Conservation (phyloP, 177 flowering plant species). For the Tripterygium wilfordii region DNA sequence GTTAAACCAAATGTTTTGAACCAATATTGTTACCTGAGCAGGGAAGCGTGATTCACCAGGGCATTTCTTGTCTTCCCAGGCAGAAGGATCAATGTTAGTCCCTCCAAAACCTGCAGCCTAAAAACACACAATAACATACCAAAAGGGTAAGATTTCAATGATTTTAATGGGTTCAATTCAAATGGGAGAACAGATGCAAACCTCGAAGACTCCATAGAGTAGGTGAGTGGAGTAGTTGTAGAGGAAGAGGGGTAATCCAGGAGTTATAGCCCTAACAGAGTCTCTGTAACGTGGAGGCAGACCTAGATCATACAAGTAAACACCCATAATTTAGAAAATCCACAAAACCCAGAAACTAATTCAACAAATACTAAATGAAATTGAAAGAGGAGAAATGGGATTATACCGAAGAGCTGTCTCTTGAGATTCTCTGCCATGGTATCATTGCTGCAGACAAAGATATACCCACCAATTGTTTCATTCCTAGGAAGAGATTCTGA, state of each 20-base stretch:
- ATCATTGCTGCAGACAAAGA: slow-evolving; percentile 96
- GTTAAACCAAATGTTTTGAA: no score
- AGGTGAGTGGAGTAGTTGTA: slow-evolving; percentile 94
- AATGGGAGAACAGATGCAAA: slow-evolving; percentile 34
- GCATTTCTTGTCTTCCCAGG: slow-evolving; percentile 97
- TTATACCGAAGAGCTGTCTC: slow-evolving; percentile 82
- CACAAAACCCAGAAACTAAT: no score
- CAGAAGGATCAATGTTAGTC: slow-evolving; percentile 80
- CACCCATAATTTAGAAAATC: no score
- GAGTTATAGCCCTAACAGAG: slow-evolving; percentile 76
- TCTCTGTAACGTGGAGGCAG: slow-evolving; percentile 83
- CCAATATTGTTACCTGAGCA: slow-evolving; percentile 68
- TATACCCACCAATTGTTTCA: slow-evolving; percentile 89
- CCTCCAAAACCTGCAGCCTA: slow-evolving; percentile 99
- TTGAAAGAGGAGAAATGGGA: background rate
- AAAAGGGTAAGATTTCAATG: no score
- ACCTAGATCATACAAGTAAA: no score
- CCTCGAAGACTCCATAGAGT: slow-evolving; percentile 88
- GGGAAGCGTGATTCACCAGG: slow-evolving; percentile 94
- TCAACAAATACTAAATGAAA: slow-evolving; percentile 5
- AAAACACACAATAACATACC: no score
- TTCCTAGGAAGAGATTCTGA: slow-evolving; percentile 78
- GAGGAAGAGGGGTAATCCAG: slow-evolving; percentile 81
- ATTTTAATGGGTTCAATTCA: slow-evolving; percentile 19
- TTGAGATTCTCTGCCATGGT: slow-evolving; percentile 93